Evolutionary conservation across 495 filamentous ascomycete species (phyloP), one percentile per base, ranked within the genome.

Genomic region (Xylaria palmicola): DNA sequence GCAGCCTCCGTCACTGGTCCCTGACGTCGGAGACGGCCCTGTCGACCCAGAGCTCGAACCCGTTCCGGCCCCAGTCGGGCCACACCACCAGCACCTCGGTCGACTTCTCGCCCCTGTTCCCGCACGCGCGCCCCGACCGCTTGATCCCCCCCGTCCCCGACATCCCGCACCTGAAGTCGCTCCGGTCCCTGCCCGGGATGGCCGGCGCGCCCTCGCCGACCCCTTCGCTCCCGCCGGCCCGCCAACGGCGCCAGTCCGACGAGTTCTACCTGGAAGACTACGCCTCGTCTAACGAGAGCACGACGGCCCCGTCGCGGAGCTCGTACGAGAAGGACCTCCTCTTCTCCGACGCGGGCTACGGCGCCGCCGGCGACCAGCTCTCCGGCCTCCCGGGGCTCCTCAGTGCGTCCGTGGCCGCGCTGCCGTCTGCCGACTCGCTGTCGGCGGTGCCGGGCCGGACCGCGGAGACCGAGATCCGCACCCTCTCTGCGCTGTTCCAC

Each of bases 301-400:
- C 58, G 17, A 29, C 39, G 39, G 26, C 48, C 4, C 36, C 37
- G 53, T 36, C 58, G 48, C 44, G 48, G 1, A 75, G 77, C 27
- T 79, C 74, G 1, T 75, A 74, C 52, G 79, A 80, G 61, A 75
- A 76, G 44, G 74, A 75, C 5, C 67, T 82, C 12, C 67, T 82
- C 15, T 80, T 80, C 44, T 68, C 68, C 20, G 74, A 75, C 20
- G 34, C 37, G 6, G 76, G 72, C 9, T 80, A 78, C 56, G 72
- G 70, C 6, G 49, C 63, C 0, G 60, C 63, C 36, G 75, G 74
- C 6, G 53, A 58, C 24, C 72, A 73, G 60, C 60, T 77, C 4
- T 74, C 78, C 6, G 77, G 77, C 12, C 68, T 80, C 8, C 75
- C 76, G 1, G 75, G 73, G 1, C 47, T 77, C 0, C 67, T 69